phyloP scores from a whole-genome alignment of 441 rosid species.

The Croton setiger region DNA sequence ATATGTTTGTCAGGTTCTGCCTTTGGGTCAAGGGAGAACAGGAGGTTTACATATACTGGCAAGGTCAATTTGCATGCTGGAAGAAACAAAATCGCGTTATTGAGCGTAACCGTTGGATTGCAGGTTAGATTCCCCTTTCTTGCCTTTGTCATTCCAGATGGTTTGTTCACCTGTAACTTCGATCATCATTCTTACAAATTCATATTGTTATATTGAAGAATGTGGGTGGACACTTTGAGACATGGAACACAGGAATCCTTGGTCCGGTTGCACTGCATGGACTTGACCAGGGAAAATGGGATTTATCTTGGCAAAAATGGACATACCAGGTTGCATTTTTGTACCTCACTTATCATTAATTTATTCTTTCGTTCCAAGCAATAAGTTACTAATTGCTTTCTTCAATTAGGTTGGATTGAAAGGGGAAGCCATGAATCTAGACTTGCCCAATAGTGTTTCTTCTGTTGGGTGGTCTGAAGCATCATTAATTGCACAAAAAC shows the following conservation, averaged over 20 bases:
- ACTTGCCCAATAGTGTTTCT: slow-evolving; percentile 54
- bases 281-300: slow-evolving; percentile 78
- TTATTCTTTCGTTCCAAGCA: not conserved
- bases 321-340: slow-evolving; percentile 68
- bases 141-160: not conserved
- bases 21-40: slow-evolving; percentile 71
- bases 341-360: not conserved
- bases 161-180: not conserved
- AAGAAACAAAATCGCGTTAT: slow-evolving; percentile 74
- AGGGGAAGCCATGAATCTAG: slow-evolving; percentile 92
- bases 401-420: slow-evolving; percentile 75
- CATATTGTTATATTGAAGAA: slow-evolving; percentile 45
- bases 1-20: slow-evolving; percentile 61
- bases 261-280: slow-evolving; percentile 94
- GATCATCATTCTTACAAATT: not conserved
- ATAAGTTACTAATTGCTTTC: slow-evolving; percentile 18
- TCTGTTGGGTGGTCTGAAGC: slow-evolving; percentile 79
- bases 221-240: slow-evolving; percentile 92
- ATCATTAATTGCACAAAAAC: slow-evolving; percentile 60
- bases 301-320: slow-evolving; percentile 91
- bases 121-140: slow-evolving; percentile 52
- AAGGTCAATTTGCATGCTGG: slow-evolving; percentile 82
- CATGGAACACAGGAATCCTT: slow-evolving; percentile 92
- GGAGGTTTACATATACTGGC: slow-evolving; percentile 67
- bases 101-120: slow-evolving; percentile 95